Evolutionary conservation across 176 grass and related monocot species (phyloP).

Genomic region (Tuctoria greenei): DNA sequence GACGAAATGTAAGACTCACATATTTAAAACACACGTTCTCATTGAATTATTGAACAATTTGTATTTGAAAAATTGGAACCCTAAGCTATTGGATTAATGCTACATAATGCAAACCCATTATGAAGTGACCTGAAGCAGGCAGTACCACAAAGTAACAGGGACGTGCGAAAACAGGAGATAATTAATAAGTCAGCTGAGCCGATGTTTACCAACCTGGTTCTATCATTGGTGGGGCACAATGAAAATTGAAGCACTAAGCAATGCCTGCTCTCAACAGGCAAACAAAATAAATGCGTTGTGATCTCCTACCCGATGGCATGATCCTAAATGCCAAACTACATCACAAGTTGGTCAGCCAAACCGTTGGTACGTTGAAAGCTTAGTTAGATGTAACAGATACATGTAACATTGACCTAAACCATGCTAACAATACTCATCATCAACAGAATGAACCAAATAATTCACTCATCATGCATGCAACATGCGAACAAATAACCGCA

Average conservation of each 20-base stretch:
- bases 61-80: neutral
- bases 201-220: slow-evolving; percentile 25
- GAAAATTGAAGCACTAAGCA: neutral
- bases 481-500: neutral
- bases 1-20: neutral
- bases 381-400: neutral
- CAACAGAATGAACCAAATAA: neutral
- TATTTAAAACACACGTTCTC: neutral
- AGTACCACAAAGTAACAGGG: neutral
- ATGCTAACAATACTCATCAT: neutral
- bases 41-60: neutral
- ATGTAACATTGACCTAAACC: neutral
- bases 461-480: neutral
- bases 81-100: neutral
- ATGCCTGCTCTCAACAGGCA: neutral
- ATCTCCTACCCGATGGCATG: neutral
- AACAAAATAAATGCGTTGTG: neutral
- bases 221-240: neutral
- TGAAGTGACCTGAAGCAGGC: neutral
- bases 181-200: neutral
- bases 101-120: neutral
- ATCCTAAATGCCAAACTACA: neutral
- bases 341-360: neutral
- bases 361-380: neutral
- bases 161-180: neutral